Percentiles rank a stretch among this genome's conserved stretches.
Conservation (phyloP, 1,284 basidiomycete species). For the Singerocomus inundabilis region DNA sequence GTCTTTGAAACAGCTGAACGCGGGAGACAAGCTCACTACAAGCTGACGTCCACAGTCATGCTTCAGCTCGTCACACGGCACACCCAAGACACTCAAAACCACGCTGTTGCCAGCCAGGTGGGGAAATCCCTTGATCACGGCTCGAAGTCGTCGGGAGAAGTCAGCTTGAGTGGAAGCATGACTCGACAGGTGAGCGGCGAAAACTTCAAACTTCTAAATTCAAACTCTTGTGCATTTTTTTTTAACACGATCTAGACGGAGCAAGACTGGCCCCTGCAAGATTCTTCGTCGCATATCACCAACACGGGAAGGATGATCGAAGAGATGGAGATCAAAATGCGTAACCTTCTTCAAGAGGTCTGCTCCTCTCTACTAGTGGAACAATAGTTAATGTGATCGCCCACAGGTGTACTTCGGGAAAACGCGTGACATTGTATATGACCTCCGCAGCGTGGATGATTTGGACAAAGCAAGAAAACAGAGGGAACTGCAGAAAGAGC, state of each 20-base stretch:
- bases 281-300: conserved; percentile 79
- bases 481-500: conserved; percentile 87
- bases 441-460: conserved; percentile 85
- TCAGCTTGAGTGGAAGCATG: conserved; percentile 93
- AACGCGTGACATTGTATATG: conserved; percentile 92
- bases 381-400: conserved; percentile 7
- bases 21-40: conserved; percentile 91
- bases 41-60: conserved; percentile 97
- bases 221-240: conserved; percentile 10
- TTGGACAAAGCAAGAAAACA: conserved; percentile 82
- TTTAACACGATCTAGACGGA: conserved; percentile 72
- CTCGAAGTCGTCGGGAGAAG: conserved; percentile 68
- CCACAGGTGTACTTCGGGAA: conserved; percentile 94
- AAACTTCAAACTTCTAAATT: conserved; percentile 8
- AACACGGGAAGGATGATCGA: conserved; percentile 96
- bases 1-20: conserved; percentile 94
- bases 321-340: conserved; percentile 99
- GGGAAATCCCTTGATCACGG: conserved; percentile 41
- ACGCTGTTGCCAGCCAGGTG: conserved; percentile 22
- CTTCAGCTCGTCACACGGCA: conserved; percentile 80
- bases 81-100: conserved; percentile 40
- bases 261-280: conserved; percentile 79
- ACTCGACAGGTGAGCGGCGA: conserved; percentile 78
- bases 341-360: conserved; percentile 89
- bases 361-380: conserved; percentile 16